Evolutionary conservation across 176 grass and related monocot genomes (phyloP).

Genomic region (Rhynchospora breviuscula): DNA sequence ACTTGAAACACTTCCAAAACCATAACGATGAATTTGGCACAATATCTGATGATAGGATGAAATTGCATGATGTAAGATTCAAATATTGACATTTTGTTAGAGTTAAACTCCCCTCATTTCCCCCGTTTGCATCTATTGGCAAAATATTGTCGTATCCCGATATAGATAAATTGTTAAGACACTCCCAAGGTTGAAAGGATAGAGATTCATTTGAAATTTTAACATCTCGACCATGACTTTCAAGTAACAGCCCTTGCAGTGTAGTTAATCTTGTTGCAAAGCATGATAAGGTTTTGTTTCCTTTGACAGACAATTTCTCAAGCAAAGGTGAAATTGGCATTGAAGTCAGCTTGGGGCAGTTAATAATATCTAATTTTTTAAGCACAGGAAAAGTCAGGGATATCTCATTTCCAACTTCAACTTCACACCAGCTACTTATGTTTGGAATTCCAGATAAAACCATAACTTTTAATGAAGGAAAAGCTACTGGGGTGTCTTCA

Average conservation of each 20-base stretch:
- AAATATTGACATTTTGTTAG: neutral
- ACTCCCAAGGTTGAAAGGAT: neutral
- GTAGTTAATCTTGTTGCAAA: neutral
- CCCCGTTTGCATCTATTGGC: neutral
- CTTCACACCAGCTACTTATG: too few species aligned
- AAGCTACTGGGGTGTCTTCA: too few species aligned
- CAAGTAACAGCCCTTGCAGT: neutral
- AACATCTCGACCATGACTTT: neutral
- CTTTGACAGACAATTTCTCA: neutral
- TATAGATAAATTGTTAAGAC: neutral
- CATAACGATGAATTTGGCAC: neutral
- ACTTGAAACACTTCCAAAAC: neutral
- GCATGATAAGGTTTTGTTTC: neutral
- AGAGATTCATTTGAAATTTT: neutral
- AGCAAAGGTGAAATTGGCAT: neutral
- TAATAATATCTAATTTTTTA: neutral
- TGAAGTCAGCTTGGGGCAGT: neutral
- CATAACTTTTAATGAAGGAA: too few species aligned
- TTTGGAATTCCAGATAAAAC: too few species aligned
- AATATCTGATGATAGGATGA: neutral
- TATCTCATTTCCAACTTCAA: too few species aligned
- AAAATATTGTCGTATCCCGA: neutral
- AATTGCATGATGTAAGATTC: neutral
- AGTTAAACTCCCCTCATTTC: neutral
- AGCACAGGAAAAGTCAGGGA: too few species aligned